Percentiles rank a stretch among this genome's conserved stretches.
These are phyloP conservation scores for Saccharum hybrid DNA, from an alignment of 202 grass and related monocot species.

Conservation along the genomic window DNA sequence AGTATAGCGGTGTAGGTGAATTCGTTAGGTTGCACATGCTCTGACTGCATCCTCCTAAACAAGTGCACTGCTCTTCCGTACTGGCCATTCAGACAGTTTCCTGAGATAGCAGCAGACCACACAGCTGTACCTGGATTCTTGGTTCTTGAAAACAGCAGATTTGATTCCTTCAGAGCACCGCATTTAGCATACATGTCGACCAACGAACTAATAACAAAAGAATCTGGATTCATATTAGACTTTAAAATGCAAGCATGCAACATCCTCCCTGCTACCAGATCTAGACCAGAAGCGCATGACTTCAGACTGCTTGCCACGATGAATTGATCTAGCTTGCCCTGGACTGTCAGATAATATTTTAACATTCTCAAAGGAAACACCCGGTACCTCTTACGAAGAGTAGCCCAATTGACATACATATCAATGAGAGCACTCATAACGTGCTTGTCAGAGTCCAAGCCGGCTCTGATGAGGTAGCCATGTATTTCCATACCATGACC, in stretches of 20 bases:
- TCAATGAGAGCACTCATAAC: constrained; percentile 67
- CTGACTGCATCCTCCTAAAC: constrained; percentile 68
- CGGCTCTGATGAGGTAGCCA: constrained; percentile 54
- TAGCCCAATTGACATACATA: constrained; percentile 58
- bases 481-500: constrained; percentile 67
- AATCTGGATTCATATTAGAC: constrained; percentile 52
- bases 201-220: constrained; percentile 62
- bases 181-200: constrained; percentile 77
- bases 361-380: constrained; percentile 59
- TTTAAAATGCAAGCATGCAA: constrained; percentile 58
- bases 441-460: constrained; percentile 60
- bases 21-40: constrained; percentile 59
- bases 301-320: constrained; percentile 67
- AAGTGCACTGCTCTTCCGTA: constrained; percentile 61
- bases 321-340: constrained; percentile 61
- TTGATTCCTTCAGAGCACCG: constrained; percentile 55
- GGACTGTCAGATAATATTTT: constrained; percentile 44
- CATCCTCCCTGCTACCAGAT: constrained; percentile 62
- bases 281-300: constrained; percentile 52
- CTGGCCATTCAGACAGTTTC: constrained; percentile 56
- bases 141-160: constrained; percentile 53
- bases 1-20: constrained; percentile 68
- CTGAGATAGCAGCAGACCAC: constrained; percentile 66
- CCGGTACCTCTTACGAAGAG: constrained; percentile 20
- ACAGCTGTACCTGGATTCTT: constrained; percentile 48